Evolutionary conservation across 768 basidiomycete genomes (phyloP).

Genomic region (Hericium alpestre): DNA sequence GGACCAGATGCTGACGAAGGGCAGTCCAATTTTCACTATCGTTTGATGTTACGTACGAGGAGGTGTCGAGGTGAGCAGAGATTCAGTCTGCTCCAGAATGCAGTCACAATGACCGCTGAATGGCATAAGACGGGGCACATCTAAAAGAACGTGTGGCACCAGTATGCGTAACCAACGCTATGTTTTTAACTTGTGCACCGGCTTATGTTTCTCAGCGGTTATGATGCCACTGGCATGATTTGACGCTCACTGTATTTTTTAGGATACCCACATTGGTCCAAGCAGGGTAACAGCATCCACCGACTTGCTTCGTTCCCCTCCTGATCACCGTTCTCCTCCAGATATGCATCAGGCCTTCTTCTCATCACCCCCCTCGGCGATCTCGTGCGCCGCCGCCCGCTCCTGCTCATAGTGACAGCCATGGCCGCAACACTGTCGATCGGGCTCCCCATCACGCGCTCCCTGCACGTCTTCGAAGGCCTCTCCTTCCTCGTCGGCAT

Average conservation of each 20-base stretch:
- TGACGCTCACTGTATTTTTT: neutral
- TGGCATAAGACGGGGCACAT: too few species aligned
- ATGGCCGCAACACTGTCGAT: conserved; percentile 43
- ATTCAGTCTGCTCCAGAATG: neutral
- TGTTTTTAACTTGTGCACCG: too few species aligned
- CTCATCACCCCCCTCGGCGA: conserved; percentile 79
- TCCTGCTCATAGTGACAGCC: conserved; percentile 50
- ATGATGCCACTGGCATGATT: too few species aligned
- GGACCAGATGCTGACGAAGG: too few species aligned
- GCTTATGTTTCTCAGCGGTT: too few species aligned
- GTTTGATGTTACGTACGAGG: conserved; percentile 20
- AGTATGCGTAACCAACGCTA: too few species aligned
- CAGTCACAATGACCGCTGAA: too few species aligned
- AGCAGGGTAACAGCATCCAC: conserved; percentile 38
- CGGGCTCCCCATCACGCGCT: conserved; percentile 55
- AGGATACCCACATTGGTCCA: conserved; percentile 60
- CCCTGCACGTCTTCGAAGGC: conserved; percentile 48
- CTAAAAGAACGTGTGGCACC: too few species aligned
- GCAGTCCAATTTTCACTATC: conserved; percentile 28
- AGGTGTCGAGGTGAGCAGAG: conserved; percentile 4
- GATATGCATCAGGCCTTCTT: conserved; percentile 34
- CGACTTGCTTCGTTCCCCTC: neutral
- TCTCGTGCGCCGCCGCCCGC: conserved; percentile 64
- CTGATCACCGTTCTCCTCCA: neutral
- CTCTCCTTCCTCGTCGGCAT: conserved; percentile 64